Evolutionary conservation across 768 basidiomycete genomes (phyloP).

Genomic region (Tulasnella sp.): DNA sequence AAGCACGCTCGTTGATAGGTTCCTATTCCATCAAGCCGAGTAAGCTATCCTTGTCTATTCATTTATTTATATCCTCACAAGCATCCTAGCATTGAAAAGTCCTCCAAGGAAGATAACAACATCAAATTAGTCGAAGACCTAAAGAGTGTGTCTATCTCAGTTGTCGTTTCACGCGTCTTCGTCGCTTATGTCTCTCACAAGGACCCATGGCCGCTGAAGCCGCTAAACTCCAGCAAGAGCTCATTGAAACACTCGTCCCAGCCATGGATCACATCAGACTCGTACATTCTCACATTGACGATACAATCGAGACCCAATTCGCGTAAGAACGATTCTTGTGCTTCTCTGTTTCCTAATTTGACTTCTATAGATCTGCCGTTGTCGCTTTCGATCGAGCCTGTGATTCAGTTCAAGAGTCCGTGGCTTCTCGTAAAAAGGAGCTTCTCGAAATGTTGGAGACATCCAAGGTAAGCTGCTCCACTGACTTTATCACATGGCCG

Average conservation of each 20-base stretch:
- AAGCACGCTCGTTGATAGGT: constrained; percentile 7
- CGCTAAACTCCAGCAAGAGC: constrained; percentile 10
- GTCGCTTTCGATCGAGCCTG: constrained; percentile 8
- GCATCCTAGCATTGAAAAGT: too few relatives aligned
- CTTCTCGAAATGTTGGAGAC: constrained; percentile 1
- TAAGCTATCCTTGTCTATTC: too few relatives aligned
- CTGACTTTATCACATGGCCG: not conserved
- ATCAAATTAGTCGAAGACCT: not conserved
- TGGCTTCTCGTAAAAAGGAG: not conserved
- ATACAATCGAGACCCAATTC: constrained; percentile 5
- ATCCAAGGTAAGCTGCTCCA: constrained; percentile 1
- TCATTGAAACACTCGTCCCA: constrained; percentile 12
- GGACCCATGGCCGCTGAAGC: constrained; percentile 1
- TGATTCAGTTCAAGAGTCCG: not conserved
- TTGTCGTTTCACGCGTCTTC: too few relatives aligned
- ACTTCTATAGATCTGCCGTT: not conserved
- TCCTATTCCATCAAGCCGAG: constrained; percentile 1
- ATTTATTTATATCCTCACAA: too few relatives aligned
- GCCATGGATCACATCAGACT: constrained; percentile 15
- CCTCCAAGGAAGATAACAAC: not conserved
- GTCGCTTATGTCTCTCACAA: not conserved
- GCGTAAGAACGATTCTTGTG: constrained; percentile 4
- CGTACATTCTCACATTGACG: constrained; percentile 7
- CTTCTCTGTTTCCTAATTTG: not conserved
- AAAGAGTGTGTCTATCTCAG: too few relatives aligned